Evolutionary conservation across 805 yeast species (phyloP).

Genomic region (Saccharomycopsis javanensis): DNA sequence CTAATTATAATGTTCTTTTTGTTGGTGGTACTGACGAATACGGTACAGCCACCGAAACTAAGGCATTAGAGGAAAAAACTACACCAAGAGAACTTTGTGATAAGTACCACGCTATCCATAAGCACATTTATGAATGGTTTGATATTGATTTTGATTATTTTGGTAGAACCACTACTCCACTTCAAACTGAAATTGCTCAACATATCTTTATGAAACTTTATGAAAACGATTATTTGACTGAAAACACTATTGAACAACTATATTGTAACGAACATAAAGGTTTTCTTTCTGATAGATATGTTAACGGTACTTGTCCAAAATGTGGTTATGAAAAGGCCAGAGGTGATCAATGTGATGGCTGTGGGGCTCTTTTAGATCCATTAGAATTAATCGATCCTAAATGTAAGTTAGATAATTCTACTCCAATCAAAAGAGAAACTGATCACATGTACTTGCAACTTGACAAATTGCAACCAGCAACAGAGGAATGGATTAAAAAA

Average conservation of each 20-base stretch:
- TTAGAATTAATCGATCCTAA: slow-evolving; percentile 90
- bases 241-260: slow-evolving; percentile 78
- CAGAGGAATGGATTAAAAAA: slow-evolving; percentile 61
- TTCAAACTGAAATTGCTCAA: slow-evolving; percentile 93
- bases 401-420: slow-evolving; percentile 81
- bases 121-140: slow-evolving; percentile 93
- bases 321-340: slow-evolving; percentile 95
- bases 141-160: slow-evolving; percentile 89
- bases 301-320: slow-evolving; percentile 95
- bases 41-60: slow-evolving; percentile 99
- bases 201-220: slow-evolving; percentile 73
- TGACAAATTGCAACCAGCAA: slow-evolving; percentile 71
- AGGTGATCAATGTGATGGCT: slow-evolving; percentile 98
- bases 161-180: slow-evolving; percentile 89
- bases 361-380: slow-evolving; percentile 85
- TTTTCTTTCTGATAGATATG: slow-evolving; percentile 90
- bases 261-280: slow-evolving; percentile 88
- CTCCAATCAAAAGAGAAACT: slow-evolving; percentile 73
- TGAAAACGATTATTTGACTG: slow-evolving; percentile 75
- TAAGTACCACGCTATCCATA: slow-evolving; percentile 79
- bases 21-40: slow-evolving; percentile 98
- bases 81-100: slow-evolving; percentile 85
- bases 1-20: slow-evolving; percentile 78
- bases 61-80: slow-evolving; percentile 88
- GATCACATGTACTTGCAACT: slow-evolving; percentile 78